Conservation (phyloP, 2,329 filamentous ascomycete species). For the Colletotrichum karsti region DNA sequence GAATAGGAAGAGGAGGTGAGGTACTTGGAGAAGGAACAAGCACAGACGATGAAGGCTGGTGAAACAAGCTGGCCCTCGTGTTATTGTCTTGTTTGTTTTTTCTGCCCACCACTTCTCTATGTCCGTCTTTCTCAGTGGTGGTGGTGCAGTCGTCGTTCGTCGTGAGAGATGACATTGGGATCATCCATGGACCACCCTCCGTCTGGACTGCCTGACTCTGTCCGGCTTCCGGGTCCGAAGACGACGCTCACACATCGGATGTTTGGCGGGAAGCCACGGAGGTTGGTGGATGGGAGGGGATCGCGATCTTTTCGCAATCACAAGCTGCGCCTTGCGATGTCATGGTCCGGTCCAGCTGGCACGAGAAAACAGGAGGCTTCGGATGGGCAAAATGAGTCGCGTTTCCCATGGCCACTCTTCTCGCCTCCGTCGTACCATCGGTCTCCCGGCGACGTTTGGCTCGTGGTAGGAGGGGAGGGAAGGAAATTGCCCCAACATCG, state of each 20-base stretch:
- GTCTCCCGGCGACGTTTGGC: neutral
- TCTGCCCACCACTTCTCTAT: neutral
- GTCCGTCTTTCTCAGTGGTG: neutral
- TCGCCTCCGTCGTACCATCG: neutral
- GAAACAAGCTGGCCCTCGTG: conserved; percentile 14
- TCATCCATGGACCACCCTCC: conserved; percentile 7
- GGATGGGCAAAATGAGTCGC: neutral
- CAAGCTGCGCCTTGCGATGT: conserved; percentile 9
- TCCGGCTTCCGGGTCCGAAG: conserved; percentile 7
- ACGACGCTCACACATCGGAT: conserved; percentile 19
- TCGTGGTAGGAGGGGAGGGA: neutral
- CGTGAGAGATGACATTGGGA: neutral
- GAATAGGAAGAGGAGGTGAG: neutral
- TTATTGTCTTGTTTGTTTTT: neutral
- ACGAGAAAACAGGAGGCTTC: too few relatives aligned
- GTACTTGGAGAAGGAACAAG: conserved; percentile 2
- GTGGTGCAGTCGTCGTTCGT: neutral
- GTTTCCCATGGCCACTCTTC: neutral
- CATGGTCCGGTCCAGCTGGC: neutral
- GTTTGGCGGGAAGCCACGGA: conserved; percentile 4
- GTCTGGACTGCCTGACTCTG: neutral
- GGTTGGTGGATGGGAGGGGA: neutral
- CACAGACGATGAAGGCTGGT: conserved; percentile 5
- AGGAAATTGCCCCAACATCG: neutral
- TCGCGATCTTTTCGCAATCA: neutral